Base-by-base conservation (phyloP, 2,329 filamentous ascomycete genomes). In the Xylaria hypoxylon region DNA sequence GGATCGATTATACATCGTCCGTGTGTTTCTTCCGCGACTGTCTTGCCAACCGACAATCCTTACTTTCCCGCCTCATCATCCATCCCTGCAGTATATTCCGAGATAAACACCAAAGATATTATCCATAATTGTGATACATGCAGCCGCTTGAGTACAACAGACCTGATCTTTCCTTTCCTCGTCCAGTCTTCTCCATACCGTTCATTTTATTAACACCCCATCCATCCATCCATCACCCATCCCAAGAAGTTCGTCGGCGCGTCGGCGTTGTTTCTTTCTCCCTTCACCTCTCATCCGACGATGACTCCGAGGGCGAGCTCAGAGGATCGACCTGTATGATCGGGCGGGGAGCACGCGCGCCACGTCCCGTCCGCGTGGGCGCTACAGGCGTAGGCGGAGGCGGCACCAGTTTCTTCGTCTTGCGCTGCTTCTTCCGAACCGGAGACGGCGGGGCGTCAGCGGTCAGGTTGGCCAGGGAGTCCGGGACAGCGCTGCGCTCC, bases 401-500 rank as follows among this genome's bases (percentile, higher is more conserved):
- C 47, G 47, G 48, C 15, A 2, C 8, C n/a, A 35, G 5, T n/a
- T n/a, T n/a, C 40, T 44, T n/a, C 17, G n/a, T 4, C 31, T 19
- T 19, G 28, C 61, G 55, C 17, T 26, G 35, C 47, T 33, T 64
- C 44, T 48, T 52, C 0, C 28, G 28, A 11, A 33, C 15, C 33
- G 62, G 38, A 17, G 62, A 59, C n/a, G 53, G 31, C 15, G 62
- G 62, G 10, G 67, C 50, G 31, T 68, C 55, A 0, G 42, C 28
- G 0, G 26, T 64, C 13, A 75, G 56, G 38, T 74, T 68, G 5
- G 40, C 44, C 4, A 69, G 24, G 1, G 71, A 67, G 22, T 75
- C 74, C 6, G 68, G 10, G 10, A 70, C 73, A n/a, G 74, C 74
- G 60, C 67, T 64, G 5, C 45, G 53, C 66, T 75, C 74, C 22